A percentile compares a stretch with the other conserved stretches of the same genome.
Conservation (phyloP, 345 rosid species). For the Pugionium cornutum region DNA sequence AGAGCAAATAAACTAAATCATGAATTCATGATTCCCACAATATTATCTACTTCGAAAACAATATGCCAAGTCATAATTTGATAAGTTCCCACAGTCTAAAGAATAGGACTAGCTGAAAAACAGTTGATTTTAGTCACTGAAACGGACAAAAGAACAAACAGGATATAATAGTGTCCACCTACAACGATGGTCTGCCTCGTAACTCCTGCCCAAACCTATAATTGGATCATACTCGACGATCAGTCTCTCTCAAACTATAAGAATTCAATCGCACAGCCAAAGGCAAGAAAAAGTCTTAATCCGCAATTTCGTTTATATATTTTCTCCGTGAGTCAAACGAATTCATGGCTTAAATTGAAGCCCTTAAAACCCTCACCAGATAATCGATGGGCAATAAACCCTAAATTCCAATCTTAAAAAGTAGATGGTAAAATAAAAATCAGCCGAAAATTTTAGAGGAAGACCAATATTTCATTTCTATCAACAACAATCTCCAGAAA, state of each 20-base stretch:
- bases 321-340: neutral
- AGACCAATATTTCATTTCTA: slow-evolving; percentile 15
- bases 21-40: neutral
- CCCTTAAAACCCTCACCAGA: slow-evolving; percentile 13
- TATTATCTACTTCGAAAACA: neutral
- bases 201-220: neutral
- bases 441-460: slow-evolving; percentile 9
- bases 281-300: neutral
- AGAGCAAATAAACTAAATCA: neutral
- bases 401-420: slow-evolving; percentile 17
- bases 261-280: neutral
- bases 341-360: slow-evolving; percentile 22
- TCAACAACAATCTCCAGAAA: slow-evolving; percentile 24
- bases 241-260: neutral
- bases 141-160: slow-evolving; percentile 10
- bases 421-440: neutral
- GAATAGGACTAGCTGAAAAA: neutral
- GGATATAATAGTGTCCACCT: neutral
- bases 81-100: neutral
- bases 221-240: slow-evolving; percentile 12
- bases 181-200: neutral
- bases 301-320: slow-evolving; percentile 2
- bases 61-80: neutral
- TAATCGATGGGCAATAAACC: slow-evolving; percentile 43
- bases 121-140: neutral